These are phyloP conservation scores for Aspergillus ibericus DNA, from an alignment of 2,329 filamentous ascomycete species.

Conservation along the genomic window DNA sequence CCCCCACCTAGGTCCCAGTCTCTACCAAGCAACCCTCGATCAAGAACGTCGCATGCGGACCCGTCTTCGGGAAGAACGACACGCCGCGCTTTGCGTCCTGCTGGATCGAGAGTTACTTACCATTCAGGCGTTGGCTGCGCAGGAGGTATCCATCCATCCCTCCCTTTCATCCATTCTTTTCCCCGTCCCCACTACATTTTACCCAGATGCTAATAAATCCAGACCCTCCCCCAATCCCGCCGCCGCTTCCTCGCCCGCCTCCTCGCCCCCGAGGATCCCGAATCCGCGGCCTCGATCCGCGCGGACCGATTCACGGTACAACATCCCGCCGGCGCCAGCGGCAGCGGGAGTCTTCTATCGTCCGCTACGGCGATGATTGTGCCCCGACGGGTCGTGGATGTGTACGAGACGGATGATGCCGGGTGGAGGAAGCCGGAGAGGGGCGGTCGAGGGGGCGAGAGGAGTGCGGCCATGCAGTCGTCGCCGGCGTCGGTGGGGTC, in stretches of 20 bases:
- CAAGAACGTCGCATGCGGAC: constrained; percentile 25
- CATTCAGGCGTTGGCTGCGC: constrained; percentile 40
- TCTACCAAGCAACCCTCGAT: constrained; percentile 18
- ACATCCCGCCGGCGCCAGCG: background rate
- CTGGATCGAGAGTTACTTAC: constrained; percentile 42
- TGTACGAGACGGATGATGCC: constrained; percentile 23
- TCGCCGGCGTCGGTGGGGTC: constrained; percentile 12
- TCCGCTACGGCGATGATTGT: constrained; percentile 13
- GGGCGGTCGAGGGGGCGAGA: background rate
- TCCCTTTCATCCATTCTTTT: background rate
- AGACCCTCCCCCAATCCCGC: constrained; percentile 43
- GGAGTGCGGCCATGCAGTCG: background rate
- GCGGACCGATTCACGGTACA: constrained; percentile 29
- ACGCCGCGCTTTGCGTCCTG: constrained; percentile 40
- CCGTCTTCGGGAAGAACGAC: constrained; percentile 34
- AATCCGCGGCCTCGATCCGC: constrained; percentile 28
- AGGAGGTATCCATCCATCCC: constrained; percentile 30
- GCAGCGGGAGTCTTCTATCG: background rate
- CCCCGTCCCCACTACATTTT: background rate
- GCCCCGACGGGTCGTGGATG: constrained; percentile 21
- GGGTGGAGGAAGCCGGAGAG: constrained; percentile 20
- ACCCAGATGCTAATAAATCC: background rate
- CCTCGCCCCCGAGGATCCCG: constrained; percentile 30
- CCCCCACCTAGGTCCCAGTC: background rate
- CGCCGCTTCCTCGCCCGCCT: constrained; percentile 38